Percentiles rank a stretch among this genome's conserved stretches.
Evolutionary conservation across 163 green algal species (phyloP).

Genomic region (Volvox carteri): DNA sequence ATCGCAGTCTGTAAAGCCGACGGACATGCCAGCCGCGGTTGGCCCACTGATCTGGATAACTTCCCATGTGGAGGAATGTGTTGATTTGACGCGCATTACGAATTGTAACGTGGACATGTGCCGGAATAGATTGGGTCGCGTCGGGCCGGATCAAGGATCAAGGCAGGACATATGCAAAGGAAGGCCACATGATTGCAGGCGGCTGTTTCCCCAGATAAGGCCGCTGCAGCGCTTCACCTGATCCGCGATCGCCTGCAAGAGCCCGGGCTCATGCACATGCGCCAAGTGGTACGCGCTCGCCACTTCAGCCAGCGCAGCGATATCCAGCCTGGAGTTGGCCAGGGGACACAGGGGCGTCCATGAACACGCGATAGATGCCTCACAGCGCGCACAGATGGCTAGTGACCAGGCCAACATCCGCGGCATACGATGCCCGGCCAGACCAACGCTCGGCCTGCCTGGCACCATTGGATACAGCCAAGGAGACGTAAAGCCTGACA

Average conservation of each 20-base stretch:
- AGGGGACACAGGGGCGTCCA: no score
- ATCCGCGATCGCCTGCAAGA: conserved; percentile 6
- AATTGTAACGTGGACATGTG: not conserved
- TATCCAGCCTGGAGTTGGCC: not conserved
- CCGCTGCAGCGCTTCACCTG: not conserved
- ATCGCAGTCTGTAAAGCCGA: not conserved
- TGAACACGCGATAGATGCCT: no score
- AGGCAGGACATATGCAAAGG: not conserved
- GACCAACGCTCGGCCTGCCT: no score
- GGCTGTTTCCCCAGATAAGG: not conserved
- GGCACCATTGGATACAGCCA: not conserved
- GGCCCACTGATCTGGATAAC: not conserved
- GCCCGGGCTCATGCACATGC: not conserved
- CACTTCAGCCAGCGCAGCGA: not conserved
- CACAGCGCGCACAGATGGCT: no score
- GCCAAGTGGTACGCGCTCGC: conserved; percentile 2
- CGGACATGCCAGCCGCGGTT: no score
- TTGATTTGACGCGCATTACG: not conserved
- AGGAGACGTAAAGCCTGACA: not conserved
- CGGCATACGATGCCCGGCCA: no score
- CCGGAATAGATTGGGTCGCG: not conserved
- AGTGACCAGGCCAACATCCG: no score
- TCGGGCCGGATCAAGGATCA: not conserved
- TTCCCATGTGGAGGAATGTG: not conserved
- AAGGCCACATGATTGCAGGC: no score